Conservation (phyloP, 371 early-diverging fungal species). For the Haplosporangium sp. region DNA sequence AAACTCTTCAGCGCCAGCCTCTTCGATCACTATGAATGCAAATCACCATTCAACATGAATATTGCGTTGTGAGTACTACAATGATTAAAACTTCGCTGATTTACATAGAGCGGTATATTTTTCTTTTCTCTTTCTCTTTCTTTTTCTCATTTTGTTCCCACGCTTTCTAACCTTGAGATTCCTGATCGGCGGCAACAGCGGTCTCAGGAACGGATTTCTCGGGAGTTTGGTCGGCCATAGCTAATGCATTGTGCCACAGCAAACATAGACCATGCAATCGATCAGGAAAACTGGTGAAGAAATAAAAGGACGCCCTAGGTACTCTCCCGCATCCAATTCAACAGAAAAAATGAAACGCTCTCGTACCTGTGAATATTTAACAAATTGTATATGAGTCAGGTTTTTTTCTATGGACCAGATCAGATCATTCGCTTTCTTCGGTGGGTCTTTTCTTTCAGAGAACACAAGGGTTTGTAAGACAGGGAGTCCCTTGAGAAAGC, state of each 20-base stretch:
- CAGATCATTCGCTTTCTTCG: too few relatives aligned
- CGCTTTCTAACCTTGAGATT: constrained; percentile 36
- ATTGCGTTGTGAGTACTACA: too few relatives aligned
- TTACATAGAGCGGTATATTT: too few relatives aligned
- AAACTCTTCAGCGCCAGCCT: constrained; percentile 63
- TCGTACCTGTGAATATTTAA: too few relatives aligned
- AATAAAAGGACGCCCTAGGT: too few relatives aligned
- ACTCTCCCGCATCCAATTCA: too few relatives aligned
- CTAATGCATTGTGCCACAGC: constrained; percentile 4
- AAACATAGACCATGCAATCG: background rate
- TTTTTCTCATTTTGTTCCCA: background rate
- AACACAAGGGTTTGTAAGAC: background rate
- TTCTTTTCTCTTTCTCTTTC: too few relatives aligned
- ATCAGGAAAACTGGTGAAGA: too few relatives aligned
- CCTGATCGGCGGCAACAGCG: constrained; percentile 40
- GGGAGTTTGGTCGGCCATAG: constrained; percentile 46
- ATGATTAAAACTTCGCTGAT: too few relatives aligned
- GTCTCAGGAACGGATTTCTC: constrained; percentile 39
- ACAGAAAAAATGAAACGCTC: too few relatives aligned
- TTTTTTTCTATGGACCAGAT: constrained; percentile 1
- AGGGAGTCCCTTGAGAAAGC: constrained; percentile 7
- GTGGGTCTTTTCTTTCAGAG: background rate
- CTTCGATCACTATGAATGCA: constrained; percentile 35
- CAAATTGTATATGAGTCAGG: too few relatives aligned
- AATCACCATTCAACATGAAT: too few relatives aligned